Base-by-base conservation (phyloP, 768 basidiomycete genomes). In the Strobilomyces confusus region DNA sequence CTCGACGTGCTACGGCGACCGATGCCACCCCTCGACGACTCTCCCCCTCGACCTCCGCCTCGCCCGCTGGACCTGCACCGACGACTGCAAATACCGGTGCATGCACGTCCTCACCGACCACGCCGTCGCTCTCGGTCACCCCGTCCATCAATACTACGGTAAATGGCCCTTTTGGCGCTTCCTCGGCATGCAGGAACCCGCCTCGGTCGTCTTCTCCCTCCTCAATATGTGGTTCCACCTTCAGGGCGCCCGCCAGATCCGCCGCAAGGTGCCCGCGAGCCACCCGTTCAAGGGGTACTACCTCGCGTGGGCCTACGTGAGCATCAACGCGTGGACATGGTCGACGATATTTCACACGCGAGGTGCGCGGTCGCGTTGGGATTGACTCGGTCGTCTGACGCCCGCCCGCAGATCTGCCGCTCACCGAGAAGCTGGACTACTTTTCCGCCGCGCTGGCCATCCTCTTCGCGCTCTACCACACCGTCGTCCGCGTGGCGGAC, bases 151-250 rank as follows among this genome's bases (percentile, higher is more conserved):
- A 60, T 95, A 89, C 69, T 82, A 92, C 62, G 97, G 95, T 15
- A 98, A 98, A 74, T 98, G 95, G 95, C 92, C 95, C 0, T 98
- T 99, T 68, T 88, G 85, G 81, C 80, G 95, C 29, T 73, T 89
- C 20, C 72, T 76, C n/a, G 92, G 94, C 29, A 87, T 92, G 69
- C 95, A 98, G 65, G 95, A 99, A 70, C 95, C 95, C 7, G 87
- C 94, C 9, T 90, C 91, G 3, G 94, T 97, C 53, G 70, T 81
- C 33, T 97, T 98, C 73, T 94, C 91, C 14, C 62, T 97, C n/a
- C 72, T 85, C 54, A 98, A 99, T 68, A 74, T 95, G 38, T 82
- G 77, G 74, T 80, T 78, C 38, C 94, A 99, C 69, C 70, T 75
- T 2, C 72, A 73, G 48, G 94, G 94, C 2, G 74, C 76, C 8